Conservation (phyloP, 805 yeast species). For the Candida maris region DNA sequence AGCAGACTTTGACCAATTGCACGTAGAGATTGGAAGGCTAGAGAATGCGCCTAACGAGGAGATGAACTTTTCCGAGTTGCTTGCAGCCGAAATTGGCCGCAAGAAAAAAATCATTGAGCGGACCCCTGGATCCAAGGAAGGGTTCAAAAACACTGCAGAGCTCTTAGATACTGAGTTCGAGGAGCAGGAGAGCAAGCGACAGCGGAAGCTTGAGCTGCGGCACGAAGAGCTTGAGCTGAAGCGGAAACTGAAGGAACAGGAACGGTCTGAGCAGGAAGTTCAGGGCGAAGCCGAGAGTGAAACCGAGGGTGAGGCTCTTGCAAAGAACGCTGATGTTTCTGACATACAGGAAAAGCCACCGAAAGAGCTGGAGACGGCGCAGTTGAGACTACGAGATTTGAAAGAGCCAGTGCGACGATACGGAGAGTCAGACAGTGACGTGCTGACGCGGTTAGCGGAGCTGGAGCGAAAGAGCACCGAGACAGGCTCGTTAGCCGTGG, state of each 20-base stretch:
- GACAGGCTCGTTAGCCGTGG: background rate
- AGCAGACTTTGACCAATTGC: no score
- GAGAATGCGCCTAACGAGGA: constrained; percentile 1
- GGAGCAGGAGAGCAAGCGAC: constrained; percentile 3
- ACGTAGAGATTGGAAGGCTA: no score
- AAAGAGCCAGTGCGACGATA: constrained; percentile 15
- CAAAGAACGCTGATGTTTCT: background rate
- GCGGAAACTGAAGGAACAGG: constrained; percentile 3
- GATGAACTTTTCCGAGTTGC: constrained; percentile 48
- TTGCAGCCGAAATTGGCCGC: constrained; percentile 46
- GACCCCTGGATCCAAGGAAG: constrained; percentile 1
- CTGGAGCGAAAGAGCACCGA: background rate
- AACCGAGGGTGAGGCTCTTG: background rate
- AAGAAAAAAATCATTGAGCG: constrained; percentile 32
- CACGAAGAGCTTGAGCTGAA: constrained; percentile 1
- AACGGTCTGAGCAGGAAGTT: no score
- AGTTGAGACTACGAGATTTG: constrained; percentile 9
- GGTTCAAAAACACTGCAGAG: constrained; percentile 11
- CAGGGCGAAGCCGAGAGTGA: background rate
- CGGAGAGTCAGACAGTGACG: constrained; percentile 19
- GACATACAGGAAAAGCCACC: background rate
- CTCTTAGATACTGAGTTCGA: constrained; percentile 10
- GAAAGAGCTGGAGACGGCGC: constrained; percentile 4
- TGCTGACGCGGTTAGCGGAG: background rate
- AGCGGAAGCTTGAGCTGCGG: background rate